A percentile compares a stretch with the other conserved stretches of the same genome.
These are phyloP conservation scores for Canna indica DNA, from an alignment of 176 grass and related monocot genomes.

Conservation along the genomic window DNA sequence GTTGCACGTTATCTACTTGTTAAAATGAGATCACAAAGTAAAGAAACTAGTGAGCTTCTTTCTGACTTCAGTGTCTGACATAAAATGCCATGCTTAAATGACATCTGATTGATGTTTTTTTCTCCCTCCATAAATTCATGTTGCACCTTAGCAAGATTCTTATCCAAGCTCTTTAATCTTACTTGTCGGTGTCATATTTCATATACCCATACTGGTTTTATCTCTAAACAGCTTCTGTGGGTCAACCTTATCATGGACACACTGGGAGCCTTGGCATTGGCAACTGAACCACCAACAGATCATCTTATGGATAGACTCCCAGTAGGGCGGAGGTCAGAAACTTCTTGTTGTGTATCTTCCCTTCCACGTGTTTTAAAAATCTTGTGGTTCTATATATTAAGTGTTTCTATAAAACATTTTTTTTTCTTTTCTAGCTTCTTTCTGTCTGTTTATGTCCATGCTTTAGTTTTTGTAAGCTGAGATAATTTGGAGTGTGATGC, in stretches of 20 bases:
- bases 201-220: background rate
- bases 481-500: background rate
- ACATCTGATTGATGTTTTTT: too few species aligned
- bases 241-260: constrained; percentile 98
- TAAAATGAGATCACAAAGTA: background rate
- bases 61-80: background rate
- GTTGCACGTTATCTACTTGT: background rate
- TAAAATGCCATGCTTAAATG: too few species aligned
- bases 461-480: constrained; percentile 15
- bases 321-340: constrained; percentile 64
- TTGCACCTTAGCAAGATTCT: background rate
- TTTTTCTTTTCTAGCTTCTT: background rate
- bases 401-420: background rate
- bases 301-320: constrained; percentile 74
- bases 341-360: background rate
- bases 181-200: background rate
- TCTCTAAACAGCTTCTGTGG: constrained; percentile 61
- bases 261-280: constrained; percentile 89
- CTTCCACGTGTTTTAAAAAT: background rate
- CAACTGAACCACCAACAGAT: constrained; percentile 74
- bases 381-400: background rate
- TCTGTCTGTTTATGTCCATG: background rate
- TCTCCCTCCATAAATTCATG: too few species aligned
- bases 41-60: background rate
- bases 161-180: too few species aligned